Evolutionary conservation across 768 basidiomycete genomes (phyloP).

Genomic region (Amyloporia xantha): DNA sequence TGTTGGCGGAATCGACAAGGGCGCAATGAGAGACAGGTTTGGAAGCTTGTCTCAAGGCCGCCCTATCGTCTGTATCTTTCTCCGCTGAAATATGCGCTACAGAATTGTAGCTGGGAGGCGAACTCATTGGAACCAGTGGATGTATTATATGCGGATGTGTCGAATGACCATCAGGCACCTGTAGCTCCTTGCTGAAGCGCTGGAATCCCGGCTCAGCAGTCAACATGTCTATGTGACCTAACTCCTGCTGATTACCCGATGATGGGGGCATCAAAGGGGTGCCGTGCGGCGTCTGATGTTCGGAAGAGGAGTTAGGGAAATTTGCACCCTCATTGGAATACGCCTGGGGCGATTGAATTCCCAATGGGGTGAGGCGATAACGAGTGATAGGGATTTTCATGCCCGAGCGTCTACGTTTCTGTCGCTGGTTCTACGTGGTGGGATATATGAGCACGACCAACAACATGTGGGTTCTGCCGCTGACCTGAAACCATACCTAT

Average conservation of each 20-base stretch:
- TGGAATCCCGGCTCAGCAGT: too few relatives aligned
- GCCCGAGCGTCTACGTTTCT: conserved; percentile 77
- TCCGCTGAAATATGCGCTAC: neutral
- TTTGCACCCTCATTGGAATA: neutral
- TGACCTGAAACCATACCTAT: conserved; percentile 89
- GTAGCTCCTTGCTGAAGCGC: too few relatives aligned
- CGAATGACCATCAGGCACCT: conserved; percentile 12
- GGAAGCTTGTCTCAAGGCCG: neutral
- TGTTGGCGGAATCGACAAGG: too few relatives aligned
- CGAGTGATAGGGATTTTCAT: conserved; percentile 35
- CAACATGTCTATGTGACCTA: conserved; percentile 7
- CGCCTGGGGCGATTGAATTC: conserved; percentile 30
- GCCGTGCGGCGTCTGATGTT: too few relatives aligned
- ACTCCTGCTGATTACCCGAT: too few relatives aligned
- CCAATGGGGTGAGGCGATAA: conserved; percentile 57
- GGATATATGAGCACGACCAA: too few relatives aligned
- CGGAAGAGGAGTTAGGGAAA: neutral
- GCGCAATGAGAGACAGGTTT: neutral
- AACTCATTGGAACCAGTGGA: conserved; percentile 22
- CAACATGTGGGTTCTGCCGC: too few relatives aligned
- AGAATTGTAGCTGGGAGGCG: conserved; percentile 1
- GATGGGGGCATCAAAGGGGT: too few relatives aligned
- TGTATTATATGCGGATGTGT: conserved; percentile 14
- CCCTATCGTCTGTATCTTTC: neutral
- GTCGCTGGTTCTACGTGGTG: conserved; percentile 91